phyloP scores from a whole-genome alignment of 164 flowering plant species.

The Pachysandra terminalis region DNA sequence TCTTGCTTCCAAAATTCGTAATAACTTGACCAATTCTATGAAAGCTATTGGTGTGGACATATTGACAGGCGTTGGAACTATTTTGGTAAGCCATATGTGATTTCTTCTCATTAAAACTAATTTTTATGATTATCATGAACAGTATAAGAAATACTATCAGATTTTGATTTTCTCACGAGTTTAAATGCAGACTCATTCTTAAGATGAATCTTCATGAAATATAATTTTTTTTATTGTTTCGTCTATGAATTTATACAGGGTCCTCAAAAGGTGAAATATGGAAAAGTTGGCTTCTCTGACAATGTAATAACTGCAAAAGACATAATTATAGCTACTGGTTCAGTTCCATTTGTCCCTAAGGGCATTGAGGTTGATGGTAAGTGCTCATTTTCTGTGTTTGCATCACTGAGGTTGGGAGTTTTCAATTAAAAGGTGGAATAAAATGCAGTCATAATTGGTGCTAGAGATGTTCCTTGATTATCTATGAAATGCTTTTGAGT shows the following conservation, averaged over 20 bases:
- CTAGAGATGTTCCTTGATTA: too few species aligned
- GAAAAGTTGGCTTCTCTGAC: slow-evolving; percentile 61
- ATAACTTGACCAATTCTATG: slow-evolving; percentile 91
- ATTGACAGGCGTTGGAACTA: slow-evolving; percentile 81
- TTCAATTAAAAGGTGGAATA: too few species aligned
- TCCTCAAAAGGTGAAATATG: slow-evolving; percentile 90
- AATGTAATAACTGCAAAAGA: slow-evolving; percentile 76
- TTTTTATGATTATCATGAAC: too few species aligned
- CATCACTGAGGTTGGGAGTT: too few species aligned
- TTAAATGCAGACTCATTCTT: background rate
- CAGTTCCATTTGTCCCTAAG: slow-evolving; percentile 96
- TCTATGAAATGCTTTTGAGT: too few species aligned
- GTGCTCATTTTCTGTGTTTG: slow-evolving; percentile 10
- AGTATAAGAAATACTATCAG: too few species aligned
- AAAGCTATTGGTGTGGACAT: slow-evolving; percentile 97
- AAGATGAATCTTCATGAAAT: background rate
- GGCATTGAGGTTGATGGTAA: slow-evolving; percentile 99
- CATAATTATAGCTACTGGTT: slow-evolving; percentile 96
- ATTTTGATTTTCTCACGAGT: too few species aligned
- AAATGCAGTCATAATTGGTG: too few species aligned
- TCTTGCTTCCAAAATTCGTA: slow-evolving; percentile 89
- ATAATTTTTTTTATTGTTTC: slow-evolving; percentile 3
- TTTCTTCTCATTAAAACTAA: background rate
- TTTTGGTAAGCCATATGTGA: slow-evolving; percentile 53
- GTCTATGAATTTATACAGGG: slow-evolving; percentile 53